Conservation (phyloP, 768 basidiomycete genomes). For the Tremella mesenterica region DNA sequence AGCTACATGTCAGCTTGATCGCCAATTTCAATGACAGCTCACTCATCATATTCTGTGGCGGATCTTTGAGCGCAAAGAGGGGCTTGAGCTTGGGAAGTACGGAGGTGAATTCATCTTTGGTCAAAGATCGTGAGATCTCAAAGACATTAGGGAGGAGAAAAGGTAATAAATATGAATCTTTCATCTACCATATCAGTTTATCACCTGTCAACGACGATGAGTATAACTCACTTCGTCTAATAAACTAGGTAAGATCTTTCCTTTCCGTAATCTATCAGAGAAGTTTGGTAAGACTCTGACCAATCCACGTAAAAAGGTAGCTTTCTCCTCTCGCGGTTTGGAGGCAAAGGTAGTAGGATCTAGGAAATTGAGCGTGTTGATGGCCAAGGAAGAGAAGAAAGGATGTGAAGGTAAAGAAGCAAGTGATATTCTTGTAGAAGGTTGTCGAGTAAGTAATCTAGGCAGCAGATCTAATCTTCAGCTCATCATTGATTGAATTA, state of each 20-base stretch:
- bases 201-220: not conserved
- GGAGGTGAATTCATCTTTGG: slow-evolving; percentile 68
- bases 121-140: slow-evolving; percentile 67
- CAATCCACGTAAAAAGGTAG: slow-evolving; percentile 89
- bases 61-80: slow-evolving; percentile 81
- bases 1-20: slow-evolving; percentile 38
- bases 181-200: slow-evolving; percentile 44
- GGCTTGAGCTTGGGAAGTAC: slow-evolving; percentile 85
- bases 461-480: slow-evolving; percentile 58
- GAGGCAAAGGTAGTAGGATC: slow-evolving; percentile 91
- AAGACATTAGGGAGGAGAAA: slow-evolving; percentile 96
- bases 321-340: slow-evolving; percentile 89
- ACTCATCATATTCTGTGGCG: slow-evolving; percentile 91
- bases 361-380: slow-evolving; percentile 90
- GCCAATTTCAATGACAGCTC: not conserved
- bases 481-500: not conserved
- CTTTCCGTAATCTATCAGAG: slow-evolving; percentile 70
- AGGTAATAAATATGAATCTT: slow-evolving; percentile 83
- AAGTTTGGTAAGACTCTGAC: slow-evolving; percentile 71
- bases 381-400: slow-evolving; percentile 91
- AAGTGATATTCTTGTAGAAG: slow-evolving; percentile 65
- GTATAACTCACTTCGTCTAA: slow-evolving; percentile 70
- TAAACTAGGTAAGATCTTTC: slow-evolving; percentile 84
- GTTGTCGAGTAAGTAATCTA: slow-evolving; percentile 70
- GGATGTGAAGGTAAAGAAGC: slow-evolving; percentile 69